phyloP scores from a whole-genome alignment of 2,329 filamentous ascomycete genomes.

The Arachnomyces sp. region DNA sequence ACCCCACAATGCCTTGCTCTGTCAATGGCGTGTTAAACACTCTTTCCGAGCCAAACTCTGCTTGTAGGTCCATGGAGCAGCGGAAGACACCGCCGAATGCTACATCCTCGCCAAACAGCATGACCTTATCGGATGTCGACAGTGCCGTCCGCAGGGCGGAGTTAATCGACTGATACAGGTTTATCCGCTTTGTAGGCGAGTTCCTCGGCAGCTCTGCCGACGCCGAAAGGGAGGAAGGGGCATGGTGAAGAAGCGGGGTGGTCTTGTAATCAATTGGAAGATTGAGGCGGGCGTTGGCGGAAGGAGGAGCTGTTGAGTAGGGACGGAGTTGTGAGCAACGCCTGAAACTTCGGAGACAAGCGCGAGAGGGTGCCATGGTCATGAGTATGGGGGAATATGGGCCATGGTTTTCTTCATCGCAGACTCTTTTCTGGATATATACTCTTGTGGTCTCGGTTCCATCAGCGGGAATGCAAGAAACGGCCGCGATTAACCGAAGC shows the following conservation, averaged over 20 bases:
- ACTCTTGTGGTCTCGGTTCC: too few relatives aligned
- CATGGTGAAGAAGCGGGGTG: constrained; percentile 73
- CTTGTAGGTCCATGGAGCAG: constrained; percentile 82
- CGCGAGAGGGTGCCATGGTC: too few relatives aligned
- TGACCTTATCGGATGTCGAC: constrained; percentile 70
- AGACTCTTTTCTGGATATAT: too few relatives aligned
- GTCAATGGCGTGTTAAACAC: constrained; percentile 95
- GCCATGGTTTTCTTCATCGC: too few relatives aligned
- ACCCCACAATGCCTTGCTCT: constrained; percentile 91
- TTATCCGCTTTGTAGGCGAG: constrained; percentile 72
- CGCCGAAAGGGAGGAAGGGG: constrained; percentile 59
- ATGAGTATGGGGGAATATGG: too few relatives aligned
- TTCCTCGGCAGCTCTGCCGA: constrained; percentile 67
- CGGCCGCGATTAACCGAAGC: too few relatives aligned
- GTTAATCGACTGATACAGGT: constrained; percentile 91
- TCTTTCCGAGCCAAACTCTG: constrained; percentile 75
- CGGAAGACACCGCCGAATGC: constrained; percentile 95
- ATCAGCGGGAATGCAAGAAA: too few relatives aligned
- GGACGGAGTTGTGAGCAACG: constrained; percentile 12
- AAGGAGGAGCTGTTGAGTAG: constrained; percentile 41
- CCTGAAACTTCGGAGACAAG: too few relatives aligned
- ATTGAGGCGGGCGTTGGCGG: constrained; percentile 59
- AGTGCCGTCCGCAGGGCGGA: constrained; percentile 77
- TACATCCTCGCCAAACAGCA: constrained; percentile 94
- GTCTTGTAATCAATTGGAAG: constrained; percentile 78